A percentile compares a stretch with the other conserved stretches of the same genome.
Conservation (phyloP, 1,284 basidiomycete genomes). For the Pseudozyma hubeiensis region DNA sequence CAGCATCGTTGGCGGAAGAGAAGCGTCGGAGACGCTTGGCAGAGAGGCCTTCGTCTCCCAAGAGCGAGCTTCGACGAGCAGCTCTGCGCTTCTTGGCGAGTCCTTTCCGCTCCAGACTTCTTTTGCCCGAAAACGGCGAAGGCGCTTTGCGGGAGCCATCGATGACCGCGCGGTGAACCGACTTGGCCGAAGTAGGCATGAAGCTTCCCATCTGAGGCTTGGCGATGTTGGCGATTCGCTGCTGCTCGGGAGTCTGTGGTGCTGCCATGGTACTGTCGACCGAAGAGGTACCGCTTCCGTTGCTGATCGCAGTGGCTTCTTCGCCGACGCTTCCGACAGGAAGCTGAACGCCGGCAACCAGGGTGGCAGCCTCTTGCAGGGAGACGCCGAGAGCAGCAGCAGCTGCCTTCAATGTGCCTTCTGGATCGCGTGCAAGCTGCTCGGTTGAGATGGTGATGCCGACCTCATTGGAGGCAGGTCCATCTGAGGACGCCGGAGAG, state of each 20-base stretch:
- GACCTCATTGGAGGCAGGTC: slow-evolving; percentile 35
- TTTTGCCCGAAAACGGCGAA: slow-evolving; percentile 60
- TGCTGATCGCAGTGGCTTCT: slow-evolving; percentile 1
- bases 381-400: slow-evolving; percentile 51
- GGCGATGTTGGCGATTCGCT: slow-evolving; percentile 23
- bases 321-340: slow-evolving; percentile 4
- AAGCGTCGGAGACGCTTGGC: slow-evolving; percentile 56
- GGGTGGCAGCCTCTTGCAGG: slow-evolving; percentile 41
- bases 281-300: slow-evolving; percentile 13
- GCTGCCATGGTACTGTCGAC: slow-evolving; percentile 21
- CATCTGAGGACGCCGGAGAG: slow-evolving; percentile 34
- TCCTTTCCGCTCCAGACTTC: slow-evolving; percentile 54
- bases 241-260: slow-evolving; percentile 43
- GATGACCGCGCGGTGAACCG: slow-evolving; percentile 66
- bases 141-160: slow-evolving; percentile 64
- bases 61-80: slow-evolving; percentile 26
- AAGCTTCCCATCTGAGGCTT: slow-evolving; percentile 65
- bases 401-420: slow-evolving; percentile 49
- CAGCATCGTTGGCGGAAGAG: slow-evolving; percentile 47
- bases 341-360: slow-evolving; percentile 50
- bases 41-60: slow-evolving; percentile 44
- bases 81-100: slow-evolving; percentile 55
- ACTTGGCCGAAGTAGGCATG: slow-evolving; percentile 61
- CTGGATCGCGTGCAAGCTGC: slow-evolving; percentile 51
- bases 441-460: slow-evolving; percentile 58